Evolutionary conservation across 768 basidiomycete genomes (phyloP).

Genomic region (Hirschioporus abietinus): DNA sequence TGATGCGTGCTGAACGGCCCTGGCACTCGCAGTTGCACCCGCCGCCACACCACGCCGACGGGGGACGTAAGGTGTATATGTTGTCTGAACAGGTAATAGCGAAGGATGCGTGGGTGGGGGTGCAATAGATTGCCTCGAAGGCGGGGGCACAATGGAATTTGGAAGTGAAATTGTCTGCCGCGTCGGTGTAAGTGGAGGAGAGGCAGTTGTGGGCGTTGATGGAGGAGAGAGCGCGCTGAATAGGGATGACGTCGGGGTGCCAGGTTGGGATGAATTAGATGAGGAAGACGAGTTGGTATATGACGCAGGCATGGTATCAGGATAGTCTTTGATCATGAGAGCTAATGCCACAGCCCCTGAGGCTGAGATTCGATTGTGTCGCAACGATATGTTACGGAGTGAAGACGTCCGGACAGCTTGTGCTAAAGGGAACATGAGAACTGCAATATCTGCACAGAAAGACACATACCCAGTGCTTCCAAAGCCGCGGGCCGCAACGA

Average conservation of each 20-base stretch:
- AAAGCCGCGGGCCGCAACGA: constrained; percentile 64
- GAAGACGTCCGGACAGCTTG: constrained; percentile 80
- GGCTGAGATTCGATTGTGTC: constrained; percentile 80
- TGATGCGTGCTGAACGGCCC: background rate
- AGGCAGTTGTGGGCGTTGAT: constrained; percentile 17
- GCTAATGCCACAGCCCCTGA: constrained; percentile 89
- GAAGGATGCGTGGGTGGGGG: constrained; percentile 49
- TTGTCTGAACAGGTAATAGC: constrained; percentile 51
- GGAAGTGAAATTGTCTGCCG: constrained; percentile 28
- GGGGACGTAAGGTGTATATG: constrained; percentile 81
- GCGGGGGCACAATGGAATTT: constrained; percentile 19
- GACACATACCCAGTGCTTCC: constrained; percentile 69
- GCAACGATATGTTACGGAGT: constrained; percentile 82
- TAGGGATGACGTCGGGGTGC: constrained; percentile 24
- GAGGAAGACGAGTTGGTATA: constrained; percentile 12
- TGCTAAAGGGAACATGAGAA: constrained; percentile 37
- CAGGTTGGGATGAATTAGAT: constrained; percentile 18
- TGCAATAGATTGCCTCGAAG: constrained; percentile 32
- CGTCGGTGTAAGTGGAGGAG: constrained; percentile 25
- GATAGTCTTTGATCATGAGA: constrained; percentile 95
- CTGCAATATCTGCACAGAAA: background rate
- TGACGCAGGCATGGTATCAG: constrained; percentile 54
- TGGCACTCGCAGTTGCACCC: constrained; percentile 12
- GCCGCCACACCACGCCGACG: constrained; percentile 41
- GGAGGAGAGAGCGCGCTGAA: constrained; percentile 25